Conservation (phyloP, 2,329 filamentous ascomycete species). For the Fusarium penzigii region DNA sequence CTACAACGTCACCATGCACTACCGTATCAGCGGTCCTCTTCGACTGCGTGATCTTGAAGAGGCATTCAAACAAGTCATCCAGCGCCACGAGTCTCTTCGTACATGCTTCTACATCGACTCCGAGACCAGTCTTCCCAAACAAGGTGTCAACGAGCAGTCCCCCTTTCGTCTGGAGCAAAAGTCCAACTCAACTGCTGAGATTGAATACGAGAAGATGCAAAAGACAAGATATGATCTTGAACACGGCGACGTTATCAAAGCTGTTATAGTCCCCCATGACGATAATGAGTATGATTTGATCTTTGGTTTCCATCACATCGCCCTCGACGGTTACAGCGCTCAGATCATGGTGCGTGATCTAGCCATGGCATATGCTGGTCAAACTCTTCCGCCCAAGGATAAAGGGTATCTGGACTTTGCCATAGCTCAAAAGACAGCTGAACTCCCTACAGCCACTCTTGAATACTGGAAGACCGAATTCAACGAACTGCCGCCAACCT, state of each 20-base stretch:
- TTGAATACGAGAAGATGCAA: background rate
- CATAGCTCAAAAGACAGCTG: background rate
- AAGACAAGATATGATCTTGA: background rate
- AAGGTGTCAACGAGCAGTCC: background rate
- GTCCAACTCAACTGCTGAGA: background rate
- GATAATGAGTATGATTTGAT: background rate
- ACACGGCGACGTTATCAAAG: background rate
- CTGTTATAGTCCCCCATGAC: background rate
- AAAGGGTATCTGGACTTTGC: constrained; percentile 2
- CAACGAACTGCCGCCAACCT: background rate
- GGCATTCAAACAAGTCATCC: background rate
- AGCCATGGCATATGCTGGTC: background rate
- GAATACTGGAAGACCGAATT: background rate
- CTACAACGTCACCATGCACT: constrained; percentile 6
- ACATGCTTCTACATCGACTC: background rate
- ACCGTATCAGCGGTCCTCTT: background rate
- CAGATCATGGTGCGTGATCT: constrained; percentile 7
- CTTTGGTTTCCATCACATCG: constrained; percentile 1
- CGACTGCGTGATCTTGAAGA: constrained; percentile 1
- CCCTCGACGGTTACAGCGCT: constrained; percentile 2
- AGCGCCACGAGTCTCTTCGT: constrained; percentile 2
- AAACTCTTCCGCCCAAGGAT: background rate
- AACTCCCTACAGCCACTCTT: background rate
- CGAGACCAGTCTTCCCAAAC: background rate
- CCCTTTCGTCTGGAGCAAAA: background rate